Percentiles rank a stretch among this genome's conserved stretches.
Conservation (phyloP, 257 asterid genomes). For the Phtheirospermum japonicum region DNA sequence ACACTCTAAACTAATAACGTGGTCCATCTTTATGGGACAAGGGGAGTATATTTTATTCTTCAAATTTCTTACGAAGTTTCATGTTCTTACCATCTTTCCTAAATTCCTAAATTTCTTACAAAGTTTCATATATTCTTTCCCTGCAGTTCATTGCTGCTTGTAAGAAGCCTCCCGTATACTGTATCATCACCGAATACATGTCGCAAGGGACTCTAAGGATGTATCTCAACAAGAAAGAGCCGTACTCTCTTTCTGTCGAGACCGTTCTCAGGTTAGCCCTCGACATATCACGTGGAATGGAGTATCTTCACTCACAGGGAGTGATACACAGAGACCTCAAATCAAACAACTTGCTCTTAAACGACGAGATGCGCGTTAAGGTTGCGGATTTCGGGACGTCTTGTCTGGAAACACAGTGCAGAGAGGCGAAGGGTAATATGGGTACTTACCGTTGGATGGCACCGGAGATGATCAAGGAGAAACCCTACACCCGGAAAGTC, state of each 20-base stretch:
- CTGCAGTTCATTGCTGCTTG: constrained; percentile 74
- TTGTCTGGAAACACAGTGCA: constrained; percentile 68
- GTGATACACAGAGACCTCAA: constrained; percentile 90
- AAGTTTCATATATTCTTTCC: not conserved
- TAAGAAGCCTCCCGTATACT: constrained; percentile 69
- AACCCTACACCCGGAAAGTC: constrained; percentile 64
- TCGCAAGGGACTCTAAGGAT: constrained; percentile 78
- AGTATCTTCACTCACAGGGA: constrained; percentile 80
- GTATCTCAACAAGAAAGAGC: constrained; percentile 79
- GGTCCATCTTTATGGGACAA: too few species aligned
- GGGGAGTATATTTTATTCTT: too few species aligned
- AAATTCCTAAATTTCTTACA: too few species aligned
- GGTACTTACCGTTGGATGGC: constrained; percentile 99
- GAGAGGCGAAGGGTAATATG: constrained; percentile 52
- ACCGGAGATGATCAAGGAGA: constrained; percentile 80
- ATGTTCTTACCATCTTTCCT: too few species aligned
- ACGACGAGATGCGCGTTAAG: constrained; percentile 73
- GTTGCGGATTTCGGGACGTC: constrained; percentile 91
- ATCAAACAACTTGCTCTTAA: constrained; percentile 75
- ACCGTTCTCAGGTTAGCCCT: constrained; percentile 64
- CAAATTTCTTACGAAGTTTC: too few species aligned
- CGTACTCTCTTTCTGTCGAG: constrained; percentile 59
- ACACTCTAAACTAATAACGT: too few species aligned
- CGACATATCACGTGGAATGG: constrained; percentile 83
- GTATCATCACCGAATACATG: constrained; percentile 79